These are phyloP conservation scores for Eutrema heterophyllum DNA, from an alignment of 345 rosid species.

Conservation along the genomic window DNA sequence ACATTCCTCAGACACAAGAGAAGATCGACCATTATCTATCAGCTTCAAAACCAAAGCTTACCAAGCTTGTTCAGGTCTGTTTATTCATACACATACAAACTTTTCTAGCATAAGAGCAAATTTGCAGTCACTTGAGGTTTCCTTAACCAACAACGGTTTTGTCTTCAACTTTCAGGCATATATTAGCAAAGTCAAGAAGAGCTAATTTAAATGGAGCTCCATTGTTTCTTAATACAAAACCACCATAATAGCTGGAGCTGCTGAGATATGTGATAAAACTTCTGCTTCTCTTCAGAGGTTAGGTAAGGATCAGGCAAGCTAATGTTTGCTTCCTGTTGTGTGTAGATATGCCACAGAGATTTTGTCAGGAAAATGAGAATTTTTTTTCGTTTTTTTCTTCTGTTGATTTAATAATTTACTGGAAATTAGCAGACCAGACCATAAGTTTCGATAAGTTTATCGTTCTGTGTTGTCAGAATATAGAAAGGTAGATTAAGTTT, in stretches of 20 bases:
- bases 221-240: constrained; percentile 4
- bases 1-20: constrained; percentile 88
- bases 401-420: not conserved
- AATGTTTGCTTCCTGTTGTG: constrained; percentile 5
- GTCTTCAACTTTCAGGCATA: constrained; percentile 24
- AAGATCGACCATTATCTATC: constrained; percentile 84
- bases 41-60: constrained; percentile 76
- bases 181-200: constrained; percentile 29
- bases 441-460: not conserved
- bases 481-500: constrained; percentile 9
- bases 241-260: not conserved
- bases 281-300: not conserved
- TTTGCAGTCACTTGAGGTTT: constrained; percentile 8
- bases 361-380: not conserved
- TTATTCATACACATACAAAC: not conserved
- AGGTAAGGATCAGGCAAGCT: constrained; percentile 7
- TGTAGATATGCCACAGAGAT: constrained; percentile 22
- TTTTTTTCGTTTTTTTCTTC: not conserved
- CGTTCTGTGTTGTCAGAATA: constrained; percentile 10
- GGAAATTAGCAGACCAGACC: constrained; percentile 4
- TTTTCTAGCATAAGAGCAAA: not conserved
- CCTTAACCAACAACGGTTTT: not conserved
- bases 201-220: constrained; percentile 9
- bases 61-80: constrained; percentile 90
- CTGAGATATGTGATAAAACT: constrained; percentile 15